Base-by-base conservation (phyloP, 2,329 filamentous ascomycete species). In the Aspergillus versicolor region DNA sequence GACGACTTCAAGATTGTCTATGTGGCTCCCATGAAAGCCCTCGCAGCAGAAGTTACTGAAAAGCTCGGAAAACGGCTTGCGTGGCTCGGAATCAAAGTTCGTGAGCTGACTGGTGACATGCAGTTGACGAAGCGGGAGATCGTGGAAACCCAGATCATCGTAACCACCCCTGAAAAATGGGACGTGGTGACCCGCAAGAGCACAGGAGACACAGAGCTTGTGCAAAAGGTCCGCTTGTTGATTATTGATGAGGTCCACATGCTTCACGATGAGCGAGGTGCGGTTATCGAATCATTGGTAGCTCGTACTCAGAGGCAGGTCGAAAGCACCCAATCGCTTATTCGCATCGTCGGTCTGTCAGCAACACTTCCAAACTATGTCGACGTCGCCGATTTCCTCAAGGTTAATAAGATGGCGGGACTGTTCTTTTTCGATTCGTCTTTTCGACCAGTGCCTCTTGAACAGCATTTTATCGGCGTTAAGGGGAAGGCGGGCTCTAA, bases 221-320 rank as follows among this genome's bases (percentile, higher is more conserved):
- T 99, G 13, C 94, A 99, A 68, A 99, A 99, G 72, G 94, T 99
- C 22, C 87, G 93, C 11, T 81, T 99, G 2, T 83, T 99, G 59
- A 97, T 99, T 67, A 97, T 99, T 61, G 94, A 99, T 73, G 94
- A 99, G 77, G 94, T 99, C 1, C 94, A 99, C 71, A 99, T 99
- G 95, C 87, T 99, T 67, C 95, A 99, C 68, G 94, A 99, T 72
- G 94, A 97, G 74, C 87, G 94, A 72, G 94, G 94, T 69, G 92
- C 95, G 12, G 95, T 99, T 0, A 83, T 99, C 27, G 94, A 99
- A 71, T 97, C 93, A 5, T 81, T 99, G 21, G 95, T 99, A 15
- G 94, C 94, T 11, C 86, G 94, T 66, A 99, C 95, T 0, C 89
- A 97, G 76, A 84, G 94, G 61, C 94, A 99, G 69, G 95, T 99